Percentiles rank a stretch among this genome's conserved stretches.
Evolutionary conservation across 176 grass and related monocot genomes (phyloP).

Genomic region (Avena sativa): DNA sequence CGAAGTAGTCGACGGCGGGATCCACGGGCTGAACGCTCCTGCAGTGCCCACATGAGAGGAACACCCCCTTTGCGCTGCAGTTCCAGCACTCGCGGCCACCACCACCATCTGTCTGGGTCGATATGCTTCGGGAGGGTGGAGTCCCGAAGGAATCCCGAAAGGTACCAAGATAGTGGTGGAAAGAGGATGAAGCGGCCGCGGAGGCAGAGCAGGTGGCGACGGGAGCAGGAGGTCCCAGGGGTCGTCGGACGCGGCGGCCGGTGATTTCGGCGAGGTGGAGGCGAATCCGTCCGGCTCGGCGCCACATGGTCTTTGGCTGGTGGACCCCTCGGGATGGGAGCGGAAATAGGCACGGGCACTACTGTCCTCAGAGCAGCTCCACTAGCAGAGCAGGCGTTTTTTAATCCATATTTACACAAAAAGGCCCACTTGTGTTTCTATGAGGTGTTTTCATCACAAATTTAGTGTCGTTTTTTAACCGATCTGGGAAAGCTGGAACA

Average conservation of each 20-base stretch:
- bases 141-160: neutral
- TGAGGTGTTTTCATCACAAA: no score
- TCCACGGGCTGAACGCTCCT: conserved; percentile 83
- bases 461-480: no score
- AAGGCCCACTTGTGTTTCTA: no score
- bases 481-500: no score
- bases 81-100: conserved; percentile 65
- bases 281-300: conserved; percentile 32
- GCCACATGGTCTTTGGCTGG: conserved; percentile 43
- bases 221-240: conserved; percentile 4
- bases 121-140: conserved; percentile 40
- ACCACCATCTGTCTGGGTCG: neutral
- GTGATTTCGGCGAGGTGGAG: neutral
- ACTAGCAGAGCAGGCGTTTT: no score
- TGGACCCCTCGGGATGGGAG: neutral
- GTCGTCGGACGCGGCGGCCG: neutral
- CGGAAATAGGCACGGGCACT: neutral
- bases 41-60: conserved; percentile 78
- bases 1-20: conserved; percentile 73
- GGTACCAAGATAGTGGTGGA: neutral
- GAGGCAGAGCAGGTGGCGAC: neutral
- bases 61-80: conserved; percentile 61
- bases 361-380: neutral
- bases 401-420: no score
- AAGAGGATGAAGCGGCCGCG: neutral